Evolutionary conservation across 768 basidiomycete genomes (phyloP).

Genomic region (Neoboletus subvelutipes): DNA sequence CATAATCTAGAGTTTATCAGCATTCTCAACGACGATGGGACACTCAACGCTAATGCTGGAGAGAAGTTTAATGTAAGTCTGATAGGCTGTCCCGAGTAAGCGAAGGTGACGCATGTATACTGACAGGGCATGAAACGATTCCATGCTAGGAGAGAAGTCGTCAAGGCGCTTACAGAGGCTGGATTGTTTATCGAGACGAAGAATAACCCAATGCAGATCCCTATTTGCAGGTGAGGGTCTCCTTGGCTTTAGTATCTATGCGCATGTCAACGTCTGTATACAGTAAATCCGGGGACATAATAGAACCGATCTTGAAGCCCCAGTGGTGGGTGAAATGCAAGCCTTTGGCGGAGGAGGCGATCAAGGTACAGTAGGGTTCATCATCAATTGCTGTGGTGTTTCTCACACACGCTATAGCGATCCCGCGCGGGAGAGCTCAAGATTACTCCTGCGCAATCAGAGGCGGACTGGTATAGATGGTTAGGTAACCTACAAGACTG

Average conservation of each 20-base stretch:
- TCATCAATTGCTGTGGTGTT: neutral
- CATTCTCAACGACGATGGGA: slow-evolving; percentile 95
- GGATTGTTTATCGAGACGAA: slow-evolving; percentile 89
- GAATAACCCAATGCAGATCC: slow-evolving; percentile 97
- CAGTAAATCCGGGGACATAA: slow-evolving; percentile 95
- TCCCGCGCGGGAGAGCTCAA: slow-evolving; percentile 83
- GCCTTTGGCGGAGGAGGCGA: slow-evolving; percentile 84
- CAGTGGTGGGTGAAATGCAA: slow-evolving; percentile 99
- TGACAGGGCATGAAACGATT: slow-evolving; percentile 94
- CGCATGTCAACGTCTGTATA: slow-evolving; percentile 3
- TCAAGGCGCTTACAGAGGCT: slow-evolving; percentile 78
- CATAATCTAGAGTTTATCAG: slow-evolving; percentile 92
- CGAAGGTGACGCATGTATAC: neutral
- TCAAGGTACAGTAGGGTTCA: slow-evolving; percentile 55
- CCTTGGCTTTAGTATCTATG: neutral
- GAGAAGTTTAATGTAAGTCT: slow-evolving; percentile 61
- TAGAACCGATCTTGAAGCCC: slow-evolving; percentile 92
- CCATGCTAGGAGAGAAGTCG: slow-evolving; percentile 82
- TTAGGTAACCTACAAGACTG: slow-evolving; percentile 94
- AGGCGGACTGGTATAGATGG: slow-evolving; percentile 96
- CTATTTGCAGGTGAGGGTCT: slow-evolving; percentile 71
- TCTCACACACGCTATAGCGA: slow-evolving; percentile 48
- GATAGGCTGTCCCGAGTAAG: neutral
- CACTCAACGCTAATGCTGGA: slow-evolving; percentile 88
- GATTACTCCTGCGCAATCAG: slow-evolving; percentile 82